A percentile compares a stretch with the other conserved stretches of the same genome.
phyloP scores from a whole-genome alignment of 164 flowering plant species.

The Sextonia rubra region DNA sequence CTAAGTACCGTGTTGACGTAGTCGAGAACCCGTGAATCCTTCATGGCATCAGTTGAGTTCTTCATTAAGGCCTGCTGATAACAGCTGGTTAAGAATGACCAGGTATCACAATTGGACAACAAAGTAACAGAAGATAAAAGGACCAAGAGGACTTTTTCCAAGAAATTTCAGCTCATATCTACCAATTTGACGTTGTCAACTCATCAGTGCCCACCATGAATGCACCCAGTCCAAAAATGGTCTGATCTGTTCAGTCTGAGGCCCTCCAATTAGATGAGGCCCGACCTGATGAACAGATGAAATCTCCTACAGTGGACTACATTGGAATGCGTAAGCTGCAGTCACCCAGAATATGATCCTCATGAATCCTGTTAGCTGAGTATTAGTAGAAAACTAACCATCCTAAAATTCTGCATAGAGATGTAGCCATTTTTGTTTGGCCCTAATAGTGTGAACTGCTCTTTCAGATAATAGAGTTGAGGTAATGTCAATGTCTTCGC shows the following conservation, averaged over 20 bases:
- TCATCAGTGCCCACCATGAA: not conserved
- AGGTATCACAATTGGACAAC: not conserved
- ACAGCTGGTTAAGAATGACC: conserved; percentile 13
- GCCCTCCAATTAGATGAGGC: too few relatives aligned
- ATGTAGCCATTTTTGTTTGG: conserved; percentile 81
- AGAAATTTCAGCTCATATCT: not conserved
- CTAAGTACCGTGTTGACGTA: conserved; percentile 56
- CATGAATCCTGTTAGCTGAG: not conserved
- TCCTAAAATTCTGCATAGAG: conserved; percentile 70
- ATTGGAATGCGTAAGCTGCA: not conserved
- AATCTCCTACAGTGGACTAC: not conserved
- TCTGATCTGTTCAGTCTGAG: not conserved
- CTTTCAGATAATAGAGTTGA: conserved; percentile 70
- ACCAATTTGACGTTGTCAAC: not conserved
- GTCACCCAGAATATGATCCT: not conserved
- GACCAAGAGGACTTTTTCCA: not conserved
- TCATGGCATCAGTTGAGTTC: conserved; percentile 77
- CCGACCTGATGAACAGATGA: not conserved
- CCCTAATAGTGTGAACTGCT: conserved; percentile 73
- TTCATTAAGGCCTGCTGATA: conserved; percentile 55
- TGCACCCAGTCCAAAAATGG: not conserved
- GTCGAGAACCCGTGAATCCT: conserved; percentile 79
- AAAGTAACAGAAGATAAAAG: not conserved
- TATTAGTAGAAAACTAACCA: conserved; percentile 35
- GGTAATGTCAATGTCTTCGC: conserved; percentile 72